Base-by-base conservation (phyloP, 306 rosid species). In the Vigna hirtella region DNA sequence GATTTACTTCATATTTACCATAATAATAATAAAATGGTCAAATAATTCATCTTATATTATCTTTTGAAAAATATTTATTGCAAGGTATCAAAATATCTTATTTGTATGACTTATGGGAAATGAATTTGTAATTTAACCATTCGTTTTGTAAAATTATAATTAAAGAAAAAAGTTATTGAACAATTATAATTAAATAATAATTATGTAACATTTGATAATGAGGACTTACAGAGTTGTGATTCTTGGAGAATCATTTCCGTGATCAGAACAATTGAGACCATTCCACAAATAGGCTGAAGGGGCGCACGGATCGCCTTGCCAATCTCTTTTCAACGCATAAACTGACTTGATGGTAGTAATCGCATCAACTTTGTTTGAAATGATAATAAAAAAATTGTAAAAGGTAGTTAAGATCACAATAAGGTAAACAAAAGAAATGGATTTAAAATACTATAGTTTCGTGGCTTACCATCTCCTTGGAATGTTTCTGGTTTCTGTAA, bases 291-390 rank as follows among this genome's bases (percentile, higher is more conserved):
- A 83, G 12, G 3, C 62, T 62, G 22, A 16, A 1, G 91, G 94
- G 43, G 48, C 40, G 66, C 91, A 88, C 28, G 91, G 91, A 78
- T 90, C 88, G 58, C 88, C 92, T 73, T 85, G 84, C 92, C 92
- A 90, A 61, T 83, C 66, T 73, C 49, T 90, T 49, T 32, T 50
- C 51, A 88, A 26, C 52, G 43, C 65, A 68, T 88, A 90, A 5
- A 79, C 26, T 47, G 83, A 77, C 82, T 88, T 85, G 61, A 90
- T 82, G 26, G 36, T 85, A 26, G 78, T 72, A 18, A 90, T 82
- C 3, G 86, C 91, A 48, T 59, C 86, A 66, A 83, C 93, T 90
- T 5, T 40, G 18, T 53, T 9, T 45, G 0, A 3, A 43, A 45
- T 45, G 50, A 30, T 30, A 30, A 30, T 6, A 45, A 45, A 45